These are phyloP conservation scores for Candida berthetii DNA, from an alignment of 805 yeast genomes.

Conservation along the genomic window DNA sequence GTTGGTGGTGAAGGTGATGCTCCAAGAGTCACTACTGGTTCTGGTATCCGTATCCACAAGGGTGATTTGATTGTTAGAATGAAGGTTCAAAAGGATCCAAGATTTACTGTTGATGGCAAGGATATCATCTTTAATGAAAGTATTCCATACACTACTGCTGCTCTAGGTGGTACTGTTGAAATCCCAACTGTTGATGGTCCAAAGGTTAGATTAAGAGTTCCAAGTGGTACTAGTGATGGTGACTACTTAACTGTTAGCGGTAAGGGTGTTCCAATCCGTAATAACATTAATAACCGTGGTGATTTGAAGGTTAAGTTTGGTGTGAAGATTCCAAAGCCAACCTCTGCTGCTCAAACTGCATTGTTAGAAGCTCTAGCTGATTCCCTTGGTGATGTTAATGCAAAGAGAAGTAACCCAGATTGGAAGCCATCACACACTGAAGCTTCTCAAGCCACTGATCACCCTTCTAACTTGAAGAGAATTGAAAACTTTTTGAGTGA, in stretches of 20 bases:
- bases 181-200: slow-evolving; percentile 90
- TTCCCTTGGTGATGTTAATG: slow-evolving; percentile 72
- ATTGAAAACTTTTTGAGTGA: slow-evolving; percentile 47
- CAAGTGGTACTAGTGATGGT: slow-evolving; percentile 81
- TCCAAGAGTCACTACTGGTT: slow-evolving; percentile 70
- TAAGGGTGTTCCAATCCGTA: slow-evolving; percentile 75
- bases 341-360: slow-evolving; percentile 79
- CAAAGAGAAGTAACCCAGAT: slow-evolving; percentile 46
- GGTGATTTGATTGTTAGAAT: slow-evolving; percentile 89
- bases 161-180: slow-evolving; percentile 85
- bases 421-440: slow-evolving; percentile 8
- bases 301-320: slow-evolving; percentile 70
- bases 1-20: slow-evolving; percentile 88
- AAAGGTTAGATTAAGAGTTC: slow-evolving; percentile 68
- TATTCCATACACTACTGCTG: slow-evolving; percentile 92
- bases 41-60: slow-evolving; percentile 59
- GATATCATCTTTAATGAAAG: slow-evolving; percentile 61
- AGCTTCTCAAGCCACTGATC: slow-evolving; percentile 16
- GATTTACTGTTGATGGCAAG: slow-evolving; percentile 59
- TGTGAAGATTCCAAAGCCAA: slow-evolving; percentile 68
- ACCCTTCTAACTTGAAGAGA: slow-evolving; percentile 43
- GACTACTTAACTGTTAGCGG: slow-evolving; percentile 70
- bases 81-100: slow-evolving; percentile 67
- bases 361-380: slow-evolving; percentile 93
- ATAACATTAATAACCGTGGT: slow-evolving; percentile 57